Conservation (phyloP, 129 eudicot genomes). For the Tagetes patula region DNA sequence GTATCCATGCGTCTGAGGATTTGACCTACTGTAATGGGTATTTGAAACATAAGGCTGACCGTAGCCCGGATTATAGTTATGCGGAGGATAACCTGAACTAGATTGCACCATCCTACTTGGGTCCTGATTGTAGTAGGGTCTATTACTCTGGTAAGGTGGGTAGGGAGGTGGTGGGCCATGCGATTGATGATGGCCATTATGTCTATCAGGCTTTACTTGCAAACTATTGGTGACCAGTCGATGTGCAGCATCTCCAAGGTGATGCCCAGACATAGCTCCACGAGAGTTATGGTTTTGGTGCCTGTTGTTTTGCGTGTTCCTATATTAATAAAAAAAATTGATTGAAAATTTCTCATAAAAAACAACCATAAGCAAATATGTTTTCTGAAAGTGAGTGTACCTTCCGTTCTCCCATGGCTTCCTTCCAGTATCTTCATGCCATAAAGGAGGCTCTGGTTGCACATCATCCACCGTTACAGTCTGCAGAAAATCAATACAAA, state of each 20-base stretch:
- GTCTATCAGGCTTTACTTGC: conserved; percentile 46
- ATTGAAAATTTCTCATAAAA: background rate
- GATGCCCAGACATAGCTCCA: conserved; percentile 59
- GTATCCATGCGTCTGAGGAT: conserved; percentile 43
- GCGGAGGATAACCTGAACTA: conserved; percentile 42
- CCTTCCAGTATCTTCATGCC: conserved; percentile 92
- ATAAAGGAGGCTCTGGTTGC: conserved; percentile 72
- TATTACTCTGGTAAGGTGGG: conserved; percentile 38
- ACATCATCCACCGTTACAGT: conserved; percentile 65
- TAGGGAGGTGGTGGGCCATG: conserved; percentile 35
- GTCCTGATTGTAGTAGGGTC: conserved; percentile 31
- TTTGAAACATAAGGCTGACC: conserved; percentile 37
- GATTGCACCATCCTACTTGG: conserved; percentile 24
- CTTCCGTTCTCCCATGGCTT: conserved; percentile 70
- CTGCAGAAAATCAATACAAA: conserved; percentile 36
- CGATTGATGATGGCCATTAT: conserved; percentile 38
- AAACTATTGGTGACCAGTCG: conserved; percentile 78
- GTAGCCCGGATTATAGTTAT: conserved; percentile 28
- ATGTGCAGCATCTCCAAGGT: conserved; percentile 94
- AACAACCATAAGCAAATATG: background rate
- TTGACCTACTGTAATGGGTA: conserved; percentile 33
- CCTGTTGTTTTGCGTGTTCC: conserved; percentile 38
- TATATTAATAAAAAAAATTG: background rate
- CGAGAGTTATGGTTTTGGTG: conserved; percentile 37
- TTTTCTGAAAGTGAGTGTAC: conserved; percentile 29